Percentiles rank a stretch among this genome's conserved stretches.
Conservation (phyloP, 2,329 filamentous ascomycete genomes). For the Trichoderma aggressivum region DNA sequence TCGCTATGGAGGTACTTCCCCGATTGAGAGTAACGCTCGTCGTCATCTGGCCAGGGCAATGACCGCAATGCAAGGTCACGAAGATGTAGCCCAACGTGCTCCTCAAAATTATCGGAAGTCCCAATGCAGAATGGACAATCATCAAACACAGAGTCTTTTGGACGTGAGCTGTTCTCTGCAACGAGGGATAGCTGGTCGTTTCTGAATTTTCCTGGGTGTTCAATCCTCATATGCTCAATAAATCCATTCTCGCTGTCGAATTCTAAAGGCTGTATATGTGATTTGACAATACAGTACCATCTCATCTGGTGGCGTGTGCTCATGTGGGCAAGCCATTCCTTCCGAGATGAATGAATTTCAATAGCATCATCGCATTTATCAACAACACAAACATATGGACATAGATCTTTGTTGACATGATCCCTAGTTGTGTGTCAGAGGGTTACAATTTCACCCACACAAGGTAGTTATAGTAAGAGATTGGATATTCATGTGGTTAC, state of each 20-base stretch:
- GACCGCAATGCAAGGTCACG: background rate
- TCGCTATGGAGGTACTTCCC: background rate
- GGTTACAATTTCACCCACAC: background rate
- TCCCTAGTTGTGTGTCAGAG: background rate
- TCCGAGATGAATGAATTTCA: background rate
- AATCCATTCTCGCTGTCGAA: background rate
- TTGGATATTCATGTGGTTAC: background rate
- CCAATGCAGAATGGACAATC: background rate
- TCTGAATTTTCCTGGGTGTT: background rate
- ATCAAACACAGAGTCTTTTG: background rate
- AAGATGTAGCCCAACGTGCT: background rate
- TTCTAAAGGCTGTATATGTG: background rate
- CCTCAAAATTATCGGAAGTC: background rate
- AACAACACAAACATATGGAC: background rate
- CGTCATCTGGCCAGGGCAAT: background rate
- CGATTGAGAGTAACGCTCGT: background rate
- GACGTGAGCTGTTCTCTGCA: background rate
- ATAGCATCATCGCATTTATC: background rate
- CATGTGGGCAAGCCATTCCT: background rate
- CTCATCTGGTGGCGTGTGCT: background rate
- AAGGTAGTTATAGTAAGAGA: background rate
- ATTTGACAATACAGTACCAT: background rate
- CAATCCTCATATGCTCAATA: background rate
- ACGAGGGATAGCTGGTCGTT: background rate
- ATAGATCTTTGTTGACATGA: background rate